phyloP scores from a whole-genome alignment of 192 early-diverging fungal species.

The Geranomyces variabilis region DNA sequence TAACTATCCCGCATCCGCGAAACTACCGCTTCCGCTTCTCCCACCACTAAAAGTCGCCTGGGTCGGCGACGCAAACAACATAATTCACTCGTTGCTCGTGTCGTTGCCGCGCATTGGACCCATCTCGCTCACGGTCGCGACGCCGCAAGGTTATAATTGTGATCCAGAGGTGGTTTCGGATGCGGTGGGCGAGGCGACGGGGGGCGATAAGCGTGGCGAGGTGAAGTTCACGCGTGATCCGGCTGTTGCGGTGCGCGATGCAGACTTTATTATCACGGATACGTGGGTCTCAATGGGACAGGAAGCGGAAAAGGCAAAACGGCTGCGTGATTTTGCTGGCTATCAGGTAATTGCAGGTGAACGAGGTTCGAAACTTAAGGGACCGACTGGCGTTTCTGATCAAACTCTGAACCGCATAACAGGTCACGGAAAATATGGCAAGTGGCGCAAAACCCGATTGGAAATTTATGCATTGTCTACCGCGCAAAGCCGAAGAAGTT shows the following conservation, averaged over 20 bases:
- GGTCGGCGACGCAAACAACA: conserved; percentile 99
- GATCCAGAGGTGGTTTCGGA: conserved; percentile 70
- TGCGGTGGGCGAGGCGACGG: conserved; percentile 66
- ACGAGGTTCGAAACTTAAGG: too few relatives aligned
- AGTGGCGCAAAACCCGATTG: conserved; percentile 82
- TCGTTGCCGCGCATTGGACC: conserved; percentile 85
- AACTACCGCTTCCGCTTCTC: conserved; percentile 54
- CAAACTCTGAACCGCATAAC: not conserved
- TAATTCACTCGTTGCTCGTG: conserved; percentile 87
- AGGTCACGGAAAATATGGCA: conserved; percentile 87
- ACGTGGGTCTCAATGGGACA: conserved; percentile 99
- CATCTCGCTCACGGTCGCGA: conserved; percentile 78
- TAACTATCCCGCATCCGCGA: conserved; percentile 4
- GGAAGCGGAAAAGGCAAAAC: conserved; percentile 85
- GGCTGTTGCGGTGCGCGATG: conserved; percentile 72
- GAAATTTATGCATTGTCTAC: conserved; percentile 99
- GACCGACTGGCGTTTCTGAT: too few relatives aligned
- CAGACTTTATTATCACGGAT: conserved; percentile 94
- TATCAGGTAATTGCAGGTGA: conserved; percentile 52
- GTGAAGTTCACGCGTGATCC: conserved; percentile 69
- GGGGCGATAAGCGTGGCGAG: conserved; percentile 33
- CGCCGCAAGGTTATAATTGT: conserved; percentile 80
- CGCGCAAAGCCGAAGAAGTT: conserved; percentile 95
- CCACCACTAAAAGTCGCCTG: conserved; percentile 86
- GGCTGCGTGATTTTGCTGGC: conserved; percentile 80